A percentile compares a stretch with the other conserved stretches of the same genome.
phyloP scores from a whole-genome alignment of 2,329 filamentous ascomycete species.

The Akanthomyces dipterigenus region DNA sequence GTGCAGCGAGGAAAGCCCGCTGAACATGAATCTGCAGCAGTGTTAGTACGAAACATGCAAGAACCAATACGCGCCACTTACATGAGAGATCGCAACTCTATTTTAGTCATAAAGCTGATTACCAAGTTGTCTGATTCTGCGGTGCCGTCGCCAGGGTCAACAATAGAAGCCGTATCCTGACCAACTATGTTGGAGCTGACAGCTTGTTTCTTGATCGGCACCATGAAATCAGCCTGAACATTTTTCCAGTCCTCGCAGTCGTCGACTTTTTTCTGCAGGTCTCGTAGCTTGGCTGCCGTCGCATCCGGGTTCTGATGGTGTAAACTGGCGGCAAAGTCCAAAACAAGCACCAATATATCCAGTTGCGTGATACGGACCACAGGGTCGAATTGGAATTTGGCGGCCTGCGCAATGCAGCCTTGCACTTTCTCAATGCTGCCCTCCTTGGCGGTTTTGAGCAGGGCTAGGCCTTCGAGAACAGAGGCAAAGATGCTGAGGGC shows the following conservation, averaged over 20 bases:
- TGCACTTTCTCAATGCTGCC: conserved; percentile 66
- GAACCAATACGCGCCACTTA: neutral
- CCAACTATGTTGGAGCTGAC: conserved; percentile 46
- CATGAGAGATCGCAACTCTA: conserved; percentile 49
- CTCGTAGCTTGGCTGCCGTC: conserved; percentile 52
- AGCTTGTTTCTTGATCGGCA: conserved; percentile 49
- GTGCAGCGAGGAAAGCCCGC: conserved; percentile 41
- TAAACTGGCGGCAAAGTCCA: conserved; percentile 65
- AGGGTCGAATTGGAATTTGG: conserved; percentile 62
- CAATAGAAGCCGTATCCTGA: conserved; percentile 47
- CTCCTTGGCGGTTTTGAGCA: conserved; percentile 56
- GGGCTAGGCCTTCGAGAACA: conserved; percentile 61
- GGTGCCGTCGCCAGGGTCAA: conserved; percentile 40
- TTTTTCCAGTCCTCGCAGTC: conserved; percentile 44
- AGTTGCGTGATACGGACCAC: conserved; percentile 60
- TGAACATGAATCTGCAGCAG: conserved; percentile 39
- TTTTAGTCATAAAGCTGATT: conserved; percentile 54
- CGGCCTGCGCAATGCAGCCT: conserved; percentile 64
- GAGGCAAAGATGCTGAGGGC: conserved; percentile 60
- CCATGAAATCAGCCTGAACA: conserved; percentile 40
- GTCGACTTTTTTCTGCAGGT: conserved; percentile 57
- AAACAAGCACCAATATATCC: conserved; percentile 55
- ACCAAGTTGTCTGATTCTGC: conserved; percentile 48
- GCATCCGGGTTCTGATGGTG: conserved; percentile 53
- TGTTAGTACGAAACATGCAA: neutral